Evolutionary conservation across 192 early-diverging fungal species (phyloP), one percentile per base, ranked within the genome.

Genomic region (Podila epicladia): DNA sequence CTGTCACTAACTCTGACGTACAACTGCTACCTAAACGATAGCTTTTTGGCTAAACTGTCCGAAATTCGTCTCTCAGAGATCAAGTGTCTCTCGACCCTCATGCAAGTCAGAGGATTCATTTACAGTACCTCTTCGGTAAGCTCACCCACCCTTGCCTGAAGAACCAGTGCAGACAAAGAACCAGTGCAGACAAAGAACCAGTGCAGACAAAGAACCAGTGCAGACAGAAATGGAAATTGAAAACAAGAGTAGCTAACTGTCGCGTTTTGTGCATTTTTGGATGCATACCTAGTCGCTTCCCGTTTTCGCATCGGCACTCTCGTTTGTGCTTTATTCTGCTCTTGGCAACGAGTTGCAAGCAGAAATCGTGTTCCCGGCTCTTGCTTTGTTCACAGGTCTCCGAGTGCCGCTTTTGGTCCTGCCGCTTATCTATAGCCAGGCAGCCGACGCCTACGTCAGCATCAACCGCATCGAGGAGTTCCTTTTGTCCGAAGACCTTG

Each of bases 51-150:
- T 3, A 66, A 65, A 19, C 17, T 80, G 15, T 61, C 67, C 1
- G 77, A 73, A 6, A 72, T 80, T 55, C 77, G 77, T 24, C 22
- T 50, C 87, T 89, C 72, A 87, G 92, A 61, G 94, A 96, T 68
- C 86, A 92, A 59, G 90, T 95, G 64, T 89, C 94, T 67, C 93
- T 96, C 83, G 73, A 95, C 55, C 85, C 91, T 83, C 89, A 87
- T 70, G 93, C 92, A 90, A 89, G 94, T 82, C 50, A 85, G 69
- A 79, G 83, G 60, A 89, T 96, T 85, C 65, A 94, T 67, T 74
- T 90, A 64, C 77, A 88, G 82, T 48, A 83, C 85, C 48, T 88
- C 85, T 2, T 75, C 74, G 13, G 82, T 82, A 78, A 74, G 67
- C 41, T 45, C 9, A 13, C 38, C 38, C 15, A 3, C 41, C 41